phyloP scores from a whole-genome alignment of 2,329 filamentous ascomycete genomes.

The Amauroascus verrucosus region DNA sequence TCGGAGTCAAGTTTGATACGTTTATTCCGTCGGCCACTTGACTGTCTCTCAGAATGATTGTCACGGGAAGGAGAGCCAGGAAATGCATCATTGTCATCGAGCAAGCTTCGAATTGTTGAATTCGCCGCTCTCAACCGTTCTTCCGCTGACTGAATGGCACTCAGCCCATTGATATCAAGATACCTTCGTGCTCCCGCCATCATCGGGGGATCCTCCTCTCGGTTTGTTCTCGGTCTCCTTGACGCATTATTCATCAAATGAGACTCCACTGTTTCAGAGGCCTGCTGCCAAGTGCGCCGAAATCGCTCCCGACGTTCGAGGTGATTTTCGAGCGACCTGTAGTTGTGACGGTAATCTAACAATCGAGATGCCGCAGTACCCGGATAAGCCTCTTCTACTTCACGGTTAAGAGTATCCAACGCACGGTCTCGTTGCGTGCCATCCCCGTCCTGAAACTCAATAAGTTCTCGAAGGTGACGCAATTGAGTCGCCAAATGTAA shows the following conservation, averaged over 20 bases:
- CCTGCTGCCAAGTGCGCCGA: not conserved
- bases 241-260: not conserved
- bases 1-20: slow-evolving; percentile 62
- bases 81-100: slow-evolving; percentile 17
- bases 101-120: slow-evolving; percentile 17
- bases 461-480: slow-evolving; percentile 8
- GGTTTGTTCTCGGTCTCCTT: slow-evolving; percentile 15
- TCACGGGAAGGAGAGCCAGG: slow-evolving; percentile 18
- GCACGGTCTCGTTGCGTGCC: slow-evolving; percentile 17
- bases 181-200: not conserved
- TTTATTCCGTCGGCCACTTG: slow-evolving; percentile 39
- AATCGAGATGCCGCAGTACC: not conserved
- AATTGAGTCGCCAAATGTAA: slow-evolving; percentile 3
- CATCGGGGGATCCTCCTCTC: not conserved
- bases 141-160: not conserved
- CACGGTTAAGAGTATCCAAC: slow-evolving; percentile 32
- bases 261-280: not conserved
- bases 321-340: not conserved
- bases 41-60: slow-evolving; percentile 18
- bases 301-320: not conserved
- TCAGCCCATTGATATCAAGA: not conserved
- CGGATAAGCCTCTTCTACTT: slow-evolving; percentile 27
- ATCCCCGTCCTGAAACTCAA: not conserved
- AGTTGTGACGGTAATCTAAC: not conserved
- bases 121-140: not conserved